These are phyloP conservation scores for Cronartium ribicola DNA, from an alignment of 1,284 basidiomycete species.

Conservation along the genomic window DNA sequence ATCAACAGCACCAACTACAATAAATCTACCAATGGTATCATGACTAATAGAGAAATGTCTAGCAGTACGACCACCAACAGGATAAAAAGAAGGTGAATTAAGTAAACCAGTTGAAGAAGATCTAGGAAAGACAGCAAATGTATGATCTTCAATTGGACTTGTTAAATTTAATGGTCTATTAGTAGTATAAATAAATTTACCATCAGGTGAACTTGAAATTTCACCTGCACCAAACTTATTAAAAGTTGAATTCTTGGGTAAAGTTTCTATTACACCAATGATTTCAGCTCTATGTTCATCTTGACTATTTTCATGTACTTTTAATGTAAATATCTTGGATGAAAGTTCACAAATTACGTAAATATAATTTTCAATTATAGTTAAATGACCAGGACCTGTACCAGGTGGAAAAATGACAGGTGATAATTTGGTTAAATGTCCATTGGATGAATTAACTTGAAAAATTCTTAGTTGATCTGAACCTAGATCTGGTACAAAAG, in stretches of 20 bases:
- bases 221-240: slow-evolving; percentile 30
- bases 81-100: background rate
- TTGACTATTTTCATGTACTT: background rate
- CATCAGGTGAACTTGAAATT: slow-evolving; percentile 23
- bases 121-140: slow-evolving; percentile 24
- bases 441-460: background rate
- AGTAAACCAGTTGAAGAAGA: background rate
- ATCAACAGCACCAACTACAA: slow-evolving; percentile 5
- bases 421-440: slow-evolving; percentile 2
- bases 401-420: slow-evolving; percentile 15
- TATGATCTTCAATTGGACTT: slow-evolving; percentile 16
- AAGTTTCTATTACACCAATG: background rate
- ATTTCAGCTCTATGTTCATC: slow-evolving; percentile 14
- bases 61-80: background rate
- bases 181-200: slow-evolving; percentile 31
- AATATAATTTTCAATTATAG: background rate
- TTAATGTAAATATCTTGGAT: slow-evolving; percentile 13
- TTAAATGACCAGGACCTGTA: slow-evolving; percentile 29
- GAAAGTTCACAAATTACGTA: slow-evolving; percentile 33
- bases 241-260: slow-evolving; percentile 9
- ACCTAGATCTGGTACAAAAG: slow-evolving; percentile 29
- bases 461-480: slow-evolving; percentile 23
- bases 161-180: slow-evolving; percentile 11
- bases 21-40: background rate
- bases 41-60: slow-evolving; percentile 8